Evolutionary conservation across 2,329 filamentous ascomycete genomes (phyloP).

Genomic region (Periconia macrospinosa): DNA sequence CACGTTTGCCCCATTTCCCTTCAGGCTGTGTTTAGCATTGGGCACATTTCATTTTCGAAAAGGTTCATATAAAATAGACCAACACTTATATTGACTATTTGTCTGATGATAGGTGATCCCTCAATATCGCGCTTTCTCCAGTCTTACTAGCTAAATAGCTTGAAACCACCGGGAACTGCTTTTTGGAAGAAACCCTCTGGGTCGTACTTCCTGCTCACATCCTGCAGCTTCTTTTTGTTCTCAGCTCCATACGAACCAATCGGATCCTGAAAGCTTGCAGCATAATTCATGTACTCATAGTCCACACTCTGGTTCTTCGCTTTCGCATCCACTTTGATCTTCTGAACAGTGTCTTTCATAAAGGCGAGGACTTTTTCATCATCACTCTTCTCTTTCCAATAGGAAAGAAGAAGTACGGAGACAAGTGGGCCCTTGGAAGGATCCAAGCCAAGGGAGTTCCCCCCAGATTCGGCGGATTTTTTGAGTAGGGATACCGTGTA

Average conservation of each 20-base stretch:
- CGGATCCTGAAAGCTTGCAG: conserved; percentile 41
- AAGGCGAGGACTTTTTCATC: conserved; percentile 16
- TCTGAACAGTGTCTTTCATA: conserved; percentile 8
- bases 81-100: too few relatives aligned
- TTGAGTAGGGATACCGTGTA: conserved; percentile 13
- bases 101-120: too few relatives aligned
- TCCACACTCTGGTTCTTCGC: conserved; percentile 39
- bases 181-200: conserved; percentile 43
- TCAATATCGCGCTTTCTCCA: too few relatives aligned
- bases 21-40: too few relatives aligned
- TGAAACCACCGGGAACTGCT: conserved; percentile 45
- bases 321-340: conserved; percentile 10
- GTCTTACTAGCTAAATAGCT: conserved; percentile 29
- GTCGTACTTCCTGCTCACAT: conserved; percentile 41
- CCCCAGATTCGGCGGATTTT: conserved; percentile 3
- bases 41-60: too few relatives aligned
- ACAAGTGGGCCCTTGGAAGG: conserved; percentile 16
- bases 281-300: conserved; percentile 43
- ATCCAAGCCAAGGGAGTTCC: conserved; percentile 12
- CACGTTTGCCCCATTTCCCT: too few relatives aligned
- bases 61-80: too few relatives aligned
- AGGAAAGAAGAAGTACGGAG: conserved; percentile 19
- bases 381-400: conserved; percentile 18
- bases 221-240: conserved; percentile 33
- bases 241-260: conserved; percentile 44